Evolutionary conservation across 2,329 filamentous ascomycete genomes (phyloP), one percentile per base, ranked within the genome.

Genomic region (Pseudocercospora cruenta): DNA sequence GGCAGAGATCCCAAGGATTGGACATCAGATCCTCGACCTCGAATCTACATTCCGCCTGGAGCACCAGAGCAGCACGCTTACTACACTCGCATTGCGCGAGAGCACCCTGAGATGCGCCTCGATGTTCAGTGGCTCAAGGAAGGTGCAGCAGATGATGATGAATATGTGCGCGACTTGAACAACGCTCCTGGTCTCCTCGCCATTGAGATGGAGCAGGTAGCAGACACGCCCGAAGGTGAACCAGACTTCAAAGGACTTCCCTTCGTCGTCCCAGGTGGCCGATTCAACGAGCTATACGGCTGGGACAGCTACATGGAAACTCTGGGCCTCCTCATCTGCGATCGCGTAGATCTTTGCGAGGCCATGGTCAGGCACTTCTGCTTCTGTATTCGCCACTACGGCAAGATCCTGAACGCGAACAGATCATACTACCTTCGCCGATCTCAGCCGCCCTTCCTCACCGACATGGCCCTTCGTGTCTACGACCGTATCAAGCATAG

Each of bases 251-350:
- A 86, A 39, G 95, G 95, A 2, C 84, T 96, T 65, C 94, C 95
- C 0, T 99, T 98, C 73, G 93, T 98, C n/a, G 95, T 99, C 2
- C 95, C 95, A 0, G 95, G 95, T 66, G 95, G 95, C 24, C 88
- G 95, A 31, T 99, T 99, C 88, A 99, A 99, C 80, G 95, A 99
- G 79, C 82, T 99, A 22, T 99, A 99, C 77, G 94, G 94, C 55
- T 99, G 95, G 95, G 95, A 99, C 80, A 97, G 93, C 78, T 99
- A 98, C 83, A 98, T 99, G 93, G 92, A 94, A 78, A 95, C 94
- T 4, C 84, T 98, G 2, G 95, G 95, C 19, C 85, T 99, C 65
- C 83, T 98, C 66, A 88, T 93, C 72, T 93, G 94, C 76, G 91
- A 95, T 76, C 89, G 92, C 66, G 88, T 93, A 22, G 89, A 97